Conservation (phyloP, 371 early-diverging fungal genomes). For the Mortierella polycephala region DNA sequence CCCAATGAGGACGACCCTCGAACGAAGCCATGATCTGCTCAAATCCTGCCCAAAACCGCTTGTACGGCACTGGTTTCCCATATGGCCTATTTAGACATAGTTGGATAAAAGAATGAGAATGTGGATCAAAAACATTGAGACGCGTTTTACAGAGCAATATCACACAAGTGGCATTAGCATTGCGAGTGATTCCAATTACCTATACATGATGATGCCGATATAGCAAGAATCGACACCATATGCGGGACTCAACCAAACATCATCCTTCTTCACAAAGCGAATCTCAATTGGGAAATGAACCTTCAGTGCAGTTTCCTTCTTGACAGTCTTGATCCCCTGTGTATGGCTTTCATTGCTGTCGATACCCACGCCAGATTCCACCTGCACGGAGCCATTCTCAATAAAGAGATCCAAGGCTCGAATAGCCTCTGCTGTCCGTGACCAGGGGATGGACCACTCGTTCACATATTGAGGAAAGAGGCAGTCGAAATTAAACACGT, state of each 20-base stretch:
- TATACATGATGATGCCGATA: slow-evolving; percentile 88
- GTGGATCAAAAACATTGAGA: neutral
- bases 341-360: neutral
- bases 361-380: neutral
- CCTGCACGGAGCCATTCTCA: slow-evolving; percentile 50
- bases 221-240: slow-evolving; percentile 79
- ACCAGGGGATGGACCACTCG: slow-evolving; percentile 87
- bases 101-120: neutral
- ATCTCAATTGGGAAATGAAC: slow-evolving; percentile 88
- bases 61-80: slow-evolving; percentile 75
- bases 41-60: slow-evolving; percentile 79
- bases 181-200: slow-evolving; percentile 48
- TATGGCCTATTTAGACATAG: slow-evolving; percentile 66
- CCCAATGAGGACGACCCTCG: slow-evolving; percentile 89
- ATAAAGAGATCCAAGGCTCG: slow-evolving; percentile 71
- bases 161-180: neutral
- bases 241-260: slow-evolving; percentile 85
- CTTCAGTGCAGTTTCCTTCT: slow-evolving; percentile 39
- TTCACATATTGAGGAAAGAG: slow-evolving; percentile 86
- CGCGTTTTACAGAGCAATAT: too few species aligned
- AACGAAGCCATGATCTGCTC: slow-evolving; percentile 82
- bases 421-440: slow-evolving; percentile 71
- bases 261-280: slow-evolving; percentile 79
- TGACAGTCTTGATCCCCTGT: neutral
- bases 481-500: slow-evolving; percentile 87